These are phyloP conservation scores for Vachellia pachyceras DNA, from an alignment of 306 rosid genomes.

Conservation along the genomic window DNA sequence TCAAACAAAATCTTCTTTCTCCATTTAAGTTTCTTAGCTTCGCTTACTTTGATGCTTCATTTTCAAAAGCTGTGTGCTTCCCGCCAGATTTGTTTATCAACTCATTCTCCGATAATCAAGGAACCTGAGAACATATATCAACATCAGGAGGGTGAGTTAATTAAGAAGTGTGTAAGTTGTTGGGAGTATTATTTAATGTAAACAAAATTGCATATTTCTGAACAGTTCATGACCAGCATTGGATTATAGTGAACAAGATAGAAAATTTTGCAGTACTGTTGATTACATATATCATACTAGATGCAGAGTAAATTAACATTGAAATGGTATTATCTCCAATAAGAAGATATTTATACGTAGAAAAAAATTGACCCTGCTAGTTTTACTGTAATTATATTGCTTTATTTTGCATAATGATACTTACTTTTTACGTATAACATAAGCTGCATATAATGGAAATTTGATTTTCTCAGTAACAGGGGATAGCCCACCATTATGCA, in stretches of 20 bases:
- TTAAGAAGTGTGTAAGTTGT: not conserved
- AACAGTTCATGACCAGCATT: not conserved
- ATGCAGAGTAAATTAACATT: too few species aligned
- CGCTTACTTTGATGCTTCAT: slow-evolving; percentile 39
- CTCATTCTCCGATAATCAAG: slow-evolving; percentile 39
- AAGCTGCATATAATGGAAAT: not conserved
- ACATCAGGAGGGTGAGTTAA: not conserved
- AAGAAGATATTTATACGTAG: too few species aligned
- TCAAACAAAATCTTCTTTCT: not conserved
- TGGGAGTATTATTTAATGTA: not conserved
- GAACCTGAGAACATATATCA: slow-evolving; percentile 10
- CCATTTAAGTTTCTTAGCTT: slow-evolving; percentile 7
- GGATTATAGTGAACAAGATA: too few species aligned
- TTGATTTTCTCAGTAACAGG: not conserved
- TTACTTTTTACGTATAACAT: not conserved
- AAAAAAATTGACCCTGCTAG: not conserved
- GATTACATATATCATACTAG: too few species aligned
- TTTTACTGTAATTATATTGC: not conserved
- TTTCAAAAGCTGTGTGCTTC: slow-evolving; percentile 11
- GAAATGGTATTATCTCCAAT: too few species aligned
- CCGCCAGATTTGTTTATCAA: slow-evolving; percentile 29
- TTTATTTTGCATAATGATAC: not conserved
- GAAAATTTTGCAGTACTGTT: too few species aligned
- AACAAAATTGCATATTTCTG: too few species aligned
- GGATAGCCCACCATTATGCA: slow-evolving; percentile 34